These are phyloP conservation scores for Rhododendron williamsianum DNA, from an alignment of 148 eudicot species.

Conservation along the genomic window DNA sequence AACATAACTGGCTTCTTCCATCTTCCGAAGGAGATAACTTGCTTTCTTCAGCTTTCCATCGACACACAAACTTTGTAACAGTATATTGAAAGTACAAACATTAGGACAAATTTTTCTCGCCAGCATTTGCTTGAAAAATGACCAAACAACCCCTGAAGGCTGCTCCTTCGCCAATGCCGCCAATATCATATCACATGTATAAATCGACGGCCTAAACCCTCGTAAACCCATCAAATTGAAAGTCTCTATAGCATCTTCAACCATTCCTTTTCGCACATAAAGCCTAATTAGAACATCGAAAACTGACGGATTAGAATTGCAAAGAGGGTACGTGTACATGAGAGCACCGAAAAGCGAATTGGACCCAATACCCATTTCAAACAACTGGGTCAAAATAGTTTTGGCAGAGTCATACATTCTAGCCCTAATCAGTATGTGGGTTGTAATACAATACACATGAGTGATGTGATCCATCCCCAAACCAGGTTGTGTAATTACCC, in stretches of 20 bases:
- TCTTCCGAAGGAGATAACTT: conserved; percentile 56
- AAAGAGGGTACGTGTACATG: conserved; percentile 71
- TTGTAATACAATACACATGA: conserved; percentile 60
- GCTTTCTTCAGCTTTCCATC: conserved; percentile 73
- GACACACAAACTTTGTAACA: conserved; percentile 51
- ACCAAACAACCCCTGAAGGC: conserved; percentile 43
- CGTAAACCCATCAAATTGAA: conserved; percentile 52
- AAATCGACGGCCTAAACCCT: conserved; percentile 67
- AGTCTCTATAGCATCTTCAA: conserved; percentile 46
- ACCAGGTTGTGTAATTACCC: conserved; percentile 67
- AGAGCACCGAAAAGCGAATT: conserved; percentile 51
- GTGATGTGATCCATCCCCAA: conserved; percentile 47
- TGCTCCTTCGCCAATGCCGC: conserved; percentile 33
- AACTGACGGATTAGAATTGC: conserved; percentile 77
- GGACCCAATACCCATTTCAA: conserved; percentile 32
- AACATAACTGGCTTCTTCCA: conserved; percentile 69
- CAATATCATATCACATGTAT: conserved; percentile 70
- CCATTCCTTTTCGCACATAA: conserved; percentile 39
- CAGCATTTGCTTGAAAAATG: conserved; percentile 62
- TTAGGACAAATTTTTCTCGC: conserved; percentile 53
- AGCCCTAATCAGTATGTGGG: conserved; percentile 67
- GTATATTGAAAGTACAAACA: conserved; percentile 64
- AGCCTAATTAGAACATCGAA: conserved; percentile 69
- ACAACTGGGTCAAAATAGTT: conserved; percentile 40
- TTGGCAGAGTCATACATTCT: conserved; percentile 69